Evolutionary conservation across 2,329 filamentous ascomycete genomes (phyloP), one percentile per base, ranked within the genome.

Genomic region (Clarireedia homoeocarpa): DNA sequence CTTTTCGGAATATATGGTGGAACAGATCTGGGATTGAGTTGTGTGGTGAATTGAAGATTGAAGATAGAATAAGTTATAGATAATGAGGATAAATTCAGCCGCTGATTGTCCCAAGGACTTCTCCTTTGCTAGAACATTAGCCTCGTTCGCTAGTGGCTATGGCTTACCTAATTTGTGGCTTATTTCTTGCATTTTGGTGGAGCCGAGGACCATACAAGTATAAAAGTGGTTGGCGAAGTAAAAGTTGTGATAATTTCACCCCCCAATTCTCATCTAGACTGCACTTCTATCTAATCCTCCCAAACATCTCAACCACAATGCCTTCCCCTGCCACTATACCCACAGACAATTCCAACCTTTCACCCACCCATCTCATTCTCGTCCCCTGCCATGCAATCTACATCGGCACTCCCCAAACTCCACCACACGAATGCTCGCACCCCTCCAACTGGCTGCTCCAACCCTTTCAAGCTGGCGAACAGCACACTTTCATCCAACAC

Each of bases 311-410:
- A 44, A 44, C 34, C 24, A 9, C 24, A 15, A 6, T 4, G 7
- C 7, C 39, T 4, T 10, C 2, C 24, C 24, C 40, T 42, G 17
- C 50, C 24, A n/a, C 14, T n/a, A 20, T 26, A 20, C 20, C 20
- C 20, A 20, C 20, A 20, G 20, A 20, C 30, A 24, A 34, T 20
- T 38, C 27, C 34, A n/a, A 14, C 3, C 27, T 5, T 15, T 5
- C 30, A 20, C 53, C 59, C 46, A 62, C 52, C 5, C 78, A 88
- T 61, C 77, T 95, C 10, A 81, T 95, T 51, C 73, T 95, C 48
- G 86, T 95, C 51, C 94, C 89, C 74, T 91, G 90, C 69, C 90
- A 95, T 72, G 88, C 83, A 27, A 89, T 92, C 57, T 95, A 87
- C 77, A 71, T 76, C 2, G 70, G 72, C 6, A n/a, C 48, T n/a